Percentiles rank a stretch among this genome's conserved stretches.
Conservation (phyloP, 352 stramenopile genomes). For the Globisporangium megalacanthum region DNA sequence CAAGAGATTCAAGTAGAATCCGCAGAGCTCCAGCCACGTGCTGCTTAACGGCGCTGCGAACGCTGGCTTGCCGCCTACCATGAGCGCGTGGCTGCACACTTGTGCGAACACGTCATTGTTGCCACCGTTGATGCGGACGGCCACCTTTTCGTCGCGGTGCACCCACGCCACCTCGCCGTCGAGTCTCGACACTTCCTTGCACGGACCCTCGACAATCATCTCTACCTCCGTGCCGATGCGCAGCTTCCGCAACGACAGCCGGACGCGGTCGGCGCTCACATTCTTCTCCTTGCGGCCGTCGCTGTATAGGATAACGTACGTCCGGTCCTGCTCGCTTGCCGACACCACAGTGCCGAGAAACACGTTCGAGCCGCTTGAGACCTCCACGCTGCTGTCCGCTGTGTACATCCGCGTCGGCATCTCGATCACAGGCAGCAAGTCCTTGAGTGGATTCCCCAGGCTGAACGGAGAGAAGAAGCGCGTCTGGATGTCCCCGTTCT, state of each 20-base stretch:
- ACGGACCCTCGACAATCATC: constrained; percentile 68
- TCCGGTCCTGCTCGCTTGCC: constrained; percentile 36
- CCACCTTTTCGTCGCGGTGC: constrained; percentile 64
- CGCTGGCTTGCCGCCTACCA: constrained; percentile 55
- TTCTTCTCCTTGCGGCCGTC: constrained; percentile 60
- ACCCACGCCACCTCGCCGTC: constrained; percentile 69
- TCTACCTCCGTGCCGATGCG: constrained; percentile 61
- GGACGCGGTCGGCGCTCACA: constrained; percentile 41
- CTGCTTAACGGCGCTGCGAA: constrained; percentile 58
- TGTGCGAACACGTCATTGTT: constrained; percentile 69
- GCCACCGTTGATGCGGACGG: constrained; percentile 48
- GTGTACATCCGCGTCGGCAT: constrained; percentile 27
- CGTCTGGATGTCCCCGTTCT: constrained; percentile 44
- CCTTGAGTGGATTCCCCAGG: constrained; percentile 14
- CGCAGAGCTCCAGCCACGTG: constrained; percentile 54
- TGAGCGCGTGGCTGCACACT: constrained; percentile 55
- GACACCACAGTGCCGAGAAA: constrained; percentile 38
- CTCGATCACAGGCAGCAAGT: constrained; percentile 21
- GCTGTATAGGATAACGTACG: constrained; percentile 49
- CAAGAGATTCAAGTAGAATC: constrained; percentile 47
- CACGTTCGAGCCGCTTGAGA: constrained; percentile 35
- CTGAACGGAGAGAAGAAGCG: constrained; percentile 31
- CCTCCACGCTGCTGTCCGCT: constrained; percentile 43
- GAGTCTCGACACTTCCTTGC: constrained; percentile 67
- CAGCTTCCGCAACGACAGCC: constrained; percentile 45